Base-by-base conservation (phyloP, 768 basidiomycete species). In the Jaapia argillacea region DNA sequence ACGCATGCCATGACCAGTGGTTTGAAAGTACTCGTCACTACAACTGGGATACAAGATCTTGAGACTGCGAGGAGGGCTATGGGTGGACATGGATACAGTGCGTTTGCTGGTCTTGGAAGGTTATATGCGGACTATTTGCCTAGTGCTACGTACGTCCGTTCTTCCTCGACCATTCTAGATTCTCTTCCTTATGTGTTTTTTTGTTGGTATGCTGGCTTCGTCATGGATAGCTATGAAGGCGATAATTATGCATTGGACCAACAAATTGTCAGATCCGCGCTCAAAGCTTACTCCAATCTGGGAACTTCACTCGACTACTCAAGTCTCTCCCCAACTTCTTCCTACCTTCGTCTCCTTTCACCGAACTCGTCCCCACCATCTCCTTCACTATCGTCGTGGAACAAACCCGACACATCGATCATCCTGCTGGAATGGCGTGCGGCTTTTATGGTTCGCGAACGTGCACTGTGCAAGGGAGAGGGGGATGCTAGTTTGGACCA, bases 31-130 rank as follows among this genome's bases (percentile, higher is more conserved):
- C 65, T 81, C 24, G 74, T 71, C 3, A 70, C 74, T 1, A 67
- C 70, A 0, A 56, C 66, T n/a, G 63, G 67, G 4, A 68, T 77
- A 2, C 68, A 68, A 25, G 80, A 81, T 48, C 52, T 84, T 10
- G 84, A 85, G 57, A 70, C 66, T 4, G 78, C 81, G 3, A 72
- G 83, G 5, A 71, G 81, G 13, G 71, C 80, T 0, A 74, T 86
- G 71, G 85, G 85, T 41, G 85, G 85, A 3, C 85, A 88, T 57
- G 85, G 85, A 0, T 85, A 74, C 58, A 82, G 81, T 50, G 72
- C 68, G 0, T 82, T 79, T 49, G 66, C 79, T 0, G 84, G 82
- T 3, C 65, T 87, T 1, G 83, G 83, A 3, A 59, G 68, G 27
- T 41, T 81, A 1, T 84, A 83, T 48, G 78, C 76, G 3, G 75